These are phyloP conservation scores for Populus ilicifolia DNA, from an alignment of 345 rosid species.

Conservation along the genomic window DNA sequence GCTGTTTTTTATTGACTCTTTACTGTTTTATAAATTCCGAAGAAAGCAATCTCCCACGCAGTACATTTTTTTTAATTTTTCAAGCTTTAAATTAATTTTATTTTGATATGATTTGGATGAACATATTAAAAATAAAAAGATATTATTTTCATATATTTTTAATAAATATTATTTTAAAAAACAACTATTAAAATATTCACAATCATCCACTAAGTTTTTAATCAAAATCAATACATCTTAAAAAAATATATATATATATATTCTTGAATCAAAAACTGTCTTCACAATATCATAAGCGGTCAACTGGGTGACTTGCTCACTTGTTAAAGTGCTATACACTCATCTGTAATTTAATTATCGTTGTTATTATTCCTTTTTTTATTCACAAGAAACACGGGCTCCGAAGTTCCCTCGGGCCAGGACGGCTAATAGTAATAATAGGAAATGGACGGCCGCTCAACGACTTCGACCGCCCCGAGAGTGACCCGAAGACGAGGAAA, in stretches of 20 bases:
- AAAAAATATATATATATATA: background rate
- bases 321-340: background rate
- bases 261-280: background rate
- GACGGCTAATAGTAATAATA: background rate
- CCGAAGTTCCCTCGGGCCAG: background rate
- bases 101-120: no score
- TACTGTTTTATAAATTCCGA: background rate
- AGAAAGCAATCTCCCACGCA: no score
- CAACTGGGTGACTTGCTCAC: background rate
- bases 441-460: background rate
- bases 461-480: slow-evolving; percentile 5
- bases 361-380: background rate
- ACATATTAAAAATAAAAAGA: no score
- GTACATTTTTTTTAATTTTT: no score
- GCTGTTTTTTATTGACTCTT: no score
- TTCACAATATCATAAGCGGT: background rate
- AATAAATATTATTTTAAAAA: no score
- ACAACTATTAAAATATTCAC: no score
- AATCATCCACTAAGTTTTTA: no score
- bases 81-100: no score
- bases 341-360: no score
- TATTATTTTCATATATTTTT: no score
- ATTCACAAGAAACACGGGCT: slow-evolving; percentile 7
- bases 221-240: no score
- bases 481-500: slow-evolving; percentile 1